Percentiles rank a stretch among this genome's conserved stretches.
Evolutionary conservation across 2,329 filamentous ascomycete genomes (phyloP).

Genomic region (Chaetomium strumarium): DNA sequence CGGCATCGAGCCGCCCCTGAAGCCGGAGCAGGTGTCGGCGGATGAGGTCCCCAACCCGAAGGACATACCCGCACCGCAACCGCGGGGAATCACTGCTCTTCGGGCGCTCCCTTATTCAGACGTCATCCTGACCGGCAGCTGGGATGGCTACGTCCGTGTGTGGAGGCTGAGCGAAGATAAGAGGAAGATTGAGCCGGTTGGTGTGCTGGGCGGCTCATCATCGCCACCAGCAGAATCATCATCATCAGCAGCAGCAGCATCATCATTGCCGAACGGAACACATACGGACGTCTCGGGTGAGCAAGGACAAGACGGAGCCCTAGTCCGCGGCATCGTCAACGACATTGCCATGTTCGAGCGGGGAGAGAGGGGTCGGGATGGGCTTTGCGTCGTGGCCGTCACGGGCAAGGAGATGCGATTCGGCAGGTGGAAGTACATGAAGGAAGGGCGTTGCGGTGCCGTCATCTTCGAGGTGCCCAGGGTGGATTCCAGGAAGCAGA

Average conservation of each 20-base stretch:
- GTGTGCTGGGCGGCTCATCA: constrained; percentile 36
- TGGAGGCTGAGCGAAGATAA: constrained; percentile 86
- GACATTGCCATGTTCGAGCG: constrained; percentile 83
- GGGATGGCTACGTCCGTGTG: constrained; percentile 81
- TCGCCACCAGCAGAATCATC: constrained; percentile 1
- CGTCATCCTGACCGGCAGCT: constrained; percentile 83
- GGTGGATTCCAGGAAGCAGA: constrained; percentile 26
- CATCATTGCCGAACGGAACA: constrained; percentile 20
- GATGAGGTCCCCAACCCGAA: constrained; percentile 56
- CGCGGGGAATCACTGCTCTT: constrained; percentile 87
- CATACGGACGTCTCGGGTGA: constrained; percentile 1
- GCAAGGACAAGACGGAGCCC: constrained; percentile 15
- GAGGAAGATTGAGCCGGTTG: constrained; percentile 66
- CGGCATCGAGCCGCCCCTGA: constrained; percentile 69
- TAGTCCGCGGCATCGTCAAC: constrained; percentile 74
- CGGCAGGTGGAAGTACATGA: constrained; percentile 68
- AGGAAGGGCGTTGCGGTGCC: constrained; percentile 70
- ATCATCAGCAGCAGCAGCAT: too few species aligned
- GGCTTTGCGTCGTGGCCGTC: constrained; percentile 78
- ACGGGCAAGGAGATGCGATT: constrained; percentile 81
- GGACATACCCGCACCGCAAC: constrained; percentile 58
- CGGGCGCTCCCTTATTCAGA: constrained; percentile 85
- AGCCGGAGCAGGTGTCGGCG: constrained; percentile 65
- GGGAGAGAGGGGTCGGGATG: constrained; percentile 68
- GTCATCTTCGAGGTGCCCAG: constrained; percentile 77